Evolutionary conservation across 2,329 filamentous ascomycete genomes (phyloP).

Genomic region (Sporothrix phasma): DNA sequence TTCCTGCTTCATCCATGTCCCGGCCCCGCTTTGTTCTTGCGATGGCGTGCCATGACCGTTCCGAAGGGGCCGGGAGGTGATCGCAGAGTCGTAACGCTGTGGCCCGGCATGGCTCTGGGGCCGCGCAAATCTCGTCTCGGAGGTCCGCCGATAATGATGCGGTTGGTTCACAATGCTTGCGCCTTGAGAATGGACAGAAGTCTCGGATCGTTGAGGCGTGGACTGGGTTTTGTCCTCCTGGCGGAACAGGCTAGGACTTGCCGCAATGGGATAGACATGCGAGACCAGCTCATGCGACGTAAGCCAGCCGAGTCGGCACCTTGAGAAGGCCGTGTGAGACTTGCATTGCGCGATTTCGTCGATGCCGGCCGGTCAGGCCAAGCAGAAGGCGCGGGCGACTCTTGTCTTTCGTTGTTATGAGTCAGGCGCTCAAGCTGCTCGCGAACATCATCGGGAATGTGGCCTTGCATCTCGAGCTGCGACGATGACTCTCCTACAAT

Average conservation of each 20-base stretch:
- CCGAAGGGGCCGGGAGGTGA: background rate
- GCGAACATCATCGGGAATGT: background rate
- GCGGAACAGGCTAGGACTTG: slow-evolving; percentile 24
- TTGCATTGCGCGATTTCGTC: slow-evolving; percentile 30
- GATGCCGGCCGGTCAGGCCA: slow-evolving; percentile 22
- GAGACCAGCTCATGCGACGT: slow-evolving; percentile 4
- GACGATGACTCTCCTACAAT: background rate
- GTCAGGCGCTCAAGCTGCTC: background rate
- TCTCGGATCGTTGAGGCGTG: background rate
- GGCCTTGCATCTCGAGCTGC: background rate
- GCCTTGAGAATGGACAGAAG: background rate
- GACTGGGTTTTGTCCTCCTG: background rate
- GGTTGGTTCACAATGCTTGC: background rate
- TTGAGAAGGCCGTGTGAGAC: slow-evolving; percentile 16
- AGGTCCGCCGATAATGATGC: background rate
- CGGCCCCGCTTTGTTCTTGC: too few relatives aligned
- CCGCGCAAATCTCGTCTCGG: background rate
- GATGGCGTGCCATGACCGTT: background rate
- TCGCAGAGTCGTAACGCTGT: background rate
- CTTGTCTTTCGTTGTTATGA: background rate
- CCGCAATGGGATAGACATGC: slow-evolving; percentile 22
- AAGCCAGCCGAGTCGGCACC: background rate
- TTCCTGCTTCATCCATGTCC: background rate
- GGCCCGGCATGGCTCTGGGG: too few relatives aligned
- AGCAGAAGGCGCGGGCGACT: background rate